phyloP scores from a whole-genome alignment of 164 flowering plant species.

The Piper longum region DNA sequence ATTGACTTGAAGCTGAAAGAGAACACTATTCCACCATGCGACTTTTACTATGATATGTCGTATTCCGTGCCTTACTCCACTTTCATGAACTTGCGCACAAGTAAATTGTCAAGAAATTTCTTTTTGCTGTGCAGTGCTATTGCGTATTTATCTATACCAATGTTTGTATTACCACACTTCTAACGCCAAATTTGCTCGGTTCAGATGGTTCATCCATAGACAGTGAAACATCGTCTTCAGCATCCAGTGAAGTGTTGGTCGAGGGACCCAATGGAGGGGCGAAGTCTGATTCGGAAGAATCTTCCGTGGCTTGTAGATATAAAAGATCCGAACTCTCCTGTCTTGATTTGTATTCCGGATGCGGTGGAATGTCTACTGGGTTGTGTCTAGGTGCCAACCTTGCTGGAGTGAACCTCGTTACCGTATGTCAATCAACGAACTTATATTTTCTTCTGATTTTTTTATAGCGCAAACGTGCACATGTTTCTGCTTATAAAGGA shows the following conservation, averaged over 20 bases:
- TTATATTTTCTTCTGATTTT: not conserved
- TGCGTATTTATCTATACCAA: not conserved
- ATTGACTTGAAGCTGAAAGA: conserved; percentile 18
- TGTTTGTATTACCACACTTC: not conserved
- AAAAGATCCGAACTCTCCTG: conserved; percentile 19
- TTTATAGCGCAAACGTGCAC: not conserved
- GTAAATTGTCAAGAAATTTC: conserved; percentile 5
- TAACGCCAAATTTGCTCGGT: not conserved
- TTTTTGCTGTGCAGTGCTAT: not conserved
- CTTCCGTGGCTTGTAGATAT: not conserved
- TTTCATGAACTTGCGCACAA: conserved; percentile 20
- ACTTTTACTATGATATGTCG: conserved; percentile 45
- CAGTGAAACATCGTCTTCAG: conserved; percentile 24
- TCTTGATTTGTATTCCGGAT: conserved; percentile 70
- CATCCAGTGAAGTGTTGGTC: conserved; percentile 18
- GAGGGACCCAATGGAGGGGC: conserved; percentile 5
- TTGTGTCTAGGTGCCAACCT: conserved; percentile 59
- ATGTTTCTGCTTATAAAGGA: not conserved
- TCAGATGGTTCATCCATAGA: conserved; percentile 9
- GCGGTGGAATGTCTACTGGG: conserved; percentile 95
- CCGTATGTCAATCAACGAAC: conserved; percentile 34
- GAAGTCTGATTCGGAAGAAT: conserved; percentile 11
- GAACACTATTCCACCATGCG: conserved; percentile 19
- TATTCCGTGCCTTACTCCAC: conserved; percentile 33
- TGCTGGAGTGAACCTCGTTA: conserved; percentile 40